Percentiles rank a stretch among this genome's conserved stretches.
Evolutionary conservation across 2,329 filamentous ascomycete species (phyloP).

Genomic region (Cercospora zeina): DNA sequence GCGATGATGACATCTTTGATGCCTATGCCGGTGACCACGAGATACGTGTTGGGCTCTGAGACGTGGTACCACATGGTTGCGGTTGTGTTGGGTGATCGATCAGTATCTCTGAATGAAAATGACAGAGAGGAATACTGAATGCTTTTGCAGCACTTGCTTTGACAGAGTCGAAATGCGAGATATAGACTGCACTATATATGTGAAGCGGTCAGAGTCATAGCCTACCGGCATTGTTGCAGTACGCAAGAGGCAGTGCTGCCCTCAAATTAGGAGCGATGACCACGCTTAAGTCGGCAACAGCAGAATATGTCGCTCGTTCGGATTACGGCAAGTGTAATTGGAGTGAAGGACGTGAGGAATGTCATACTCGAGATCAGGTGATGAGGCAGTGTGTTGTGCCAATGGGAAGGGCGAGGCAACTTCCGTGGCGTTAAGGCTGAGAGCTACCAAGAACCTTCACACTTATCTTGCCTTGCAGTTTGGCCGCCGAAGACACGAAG

Average conservation of each 20-base stretch:
- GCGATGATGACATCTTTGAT: conserved; percentile 73
- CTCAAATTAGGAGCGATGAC: background rate
- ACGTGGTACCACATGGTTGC: conserved; percentile 52
- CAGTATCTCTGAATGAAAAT: conserved; percentile 4
- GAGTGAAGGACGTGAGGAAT: conserved; percentile 1
- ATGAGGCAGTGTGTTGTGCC: conserved; percentile 10
- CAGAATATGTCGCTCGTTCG: conserved; percentile 2
- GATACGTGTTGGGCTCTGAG: conserved; percentile 76
- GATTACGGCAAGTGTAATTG: conserved; percentile 10
- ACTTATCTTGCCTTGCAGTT: background rate
- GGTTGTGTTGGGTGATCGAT: conserved; percentile 5
- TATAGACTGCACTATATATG: background rate
- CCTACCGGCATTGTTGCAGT: background rate
- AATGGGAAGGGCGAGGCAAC: background rate
- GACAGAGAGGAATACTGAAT: background rate
- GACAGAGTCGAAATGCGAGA: background rate
- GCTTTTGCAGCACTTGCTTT: background rate
- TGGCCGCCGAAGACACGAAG: conserved; percentile 10
- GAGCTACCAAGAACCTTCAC: conserved; percentile 4
- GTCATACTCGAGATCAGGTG: background rate
- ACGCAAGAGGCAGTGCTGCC: conserved; percentile 7
- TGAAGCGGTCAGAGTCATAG: conserved; percentile 7
- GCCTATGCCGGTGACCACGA: conserved; percentile 70
- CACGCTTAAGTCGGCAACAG: conserved; percentile 4
- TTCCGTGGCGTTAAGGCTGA: conserved; percentile 4